A percentile compares a stretch with the other conserved stretches of the same genome.
These are phyloP conservation scores for Lomentospora prolificans DNA, from an alignment of 2,329 filamentous ascomycete genomes.

Conservation along the genomic window DNA sequence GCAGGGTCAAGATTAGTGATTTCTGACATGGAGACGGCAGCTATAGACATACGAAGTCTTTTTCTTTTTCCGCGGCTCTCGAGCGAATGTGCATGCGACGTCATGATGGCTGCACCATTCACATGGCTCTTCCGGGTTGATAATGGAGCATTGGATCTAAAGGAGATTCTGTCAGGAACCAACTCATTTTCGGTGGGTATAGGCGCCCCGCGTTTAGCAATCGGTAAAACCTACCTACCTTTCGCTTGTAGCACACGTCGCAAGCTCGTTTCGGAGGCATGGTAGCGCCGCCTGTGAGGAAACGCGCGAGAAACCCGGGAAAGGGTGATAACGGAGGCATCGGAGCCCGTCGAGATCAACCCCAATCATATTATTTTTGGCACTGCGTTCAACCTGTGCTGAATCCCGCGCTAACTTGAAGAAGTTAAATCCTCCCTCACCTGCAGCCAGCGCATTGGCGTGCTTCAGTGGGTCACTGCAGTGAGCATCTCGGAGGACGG, in stretches of 20 bases:
- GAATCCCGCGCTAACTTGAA: too few species aligned
- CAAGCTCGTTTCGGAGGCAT: conserved; percentile 11
- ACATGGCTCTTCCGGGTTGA: conserved; percentile 25
- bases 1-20: neutral
- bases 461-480: too few species aligned
- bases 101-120: conserved; percentile 41
- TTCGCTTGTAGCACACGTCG: conserved; percentile 11
- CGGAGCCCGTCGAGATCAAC: too few species aligned
- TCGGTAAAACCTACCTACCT: conserved; percentile 11
- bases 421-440: too few species aligned
- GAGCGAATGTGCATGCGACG: conserved; percentile 34
- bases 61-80: conserved; percentile 11
- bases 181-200: neutral
- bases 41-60: neutral
- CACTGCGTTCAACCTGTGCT: too few species aligned
- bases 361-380: too few species aligned
- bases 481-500: too few species aligned
- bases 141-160: conserved; percentile 40
- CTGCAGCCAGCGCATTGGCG: too few species aligned
- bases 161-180: conserved; percentile 7
- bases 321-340: too few species aligned
- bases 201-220: neutral
- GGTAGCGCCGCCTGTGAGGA: too few species aligned
- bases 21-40: neutral
- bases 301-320: too few species aligned